These are phyloP conservation scores for Dissophora ornata DNA, from an alignment of 192 early-diverging fungal genomes.

Conservation along the genomic window DNA sequence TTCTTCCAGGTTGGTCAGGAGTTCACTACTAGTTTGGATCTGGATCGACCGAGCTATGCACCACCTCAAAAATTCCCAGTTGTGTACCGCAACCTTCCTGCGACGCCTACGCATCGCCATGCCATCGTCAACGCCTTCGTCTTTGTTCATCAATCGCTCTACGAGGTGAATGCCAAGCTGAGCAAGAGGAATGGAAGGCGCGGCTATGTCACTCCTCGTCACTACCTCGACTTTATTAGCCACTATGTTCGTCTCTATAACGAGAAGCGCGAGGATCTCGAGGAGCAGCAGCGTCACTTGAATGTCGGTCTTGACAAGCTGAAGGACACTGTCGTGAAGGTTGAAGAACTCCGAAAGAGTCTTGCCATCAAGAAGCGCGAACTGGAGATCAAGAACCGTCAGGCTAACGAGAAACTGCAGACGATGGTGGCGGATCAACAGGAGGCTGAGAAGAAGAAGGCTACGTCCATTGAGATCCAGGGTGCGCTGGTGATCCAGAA, in stretches of 20 bases:
- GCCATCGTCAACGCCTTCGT: conserved; percentile 93
- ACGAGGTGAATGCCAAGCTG: conserved; percentile 86
- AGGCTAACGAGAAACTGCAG: conserved; percentile 96
- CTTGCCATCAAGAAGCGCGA: conserved; percentile 88
- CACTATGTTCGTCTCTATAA: conserved; percentile 91
- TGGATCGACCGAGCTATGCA: conserved; percentile 77
- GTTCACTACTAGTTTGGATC: conserved; percentile 90
- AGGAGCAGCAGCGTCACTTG: conserved; percentile 98
- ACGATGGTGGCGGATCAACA: conserved; percentile 96
- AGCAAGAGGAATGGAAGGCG: conserved; percentile 82
- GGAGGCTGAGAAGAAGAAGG: conserved; percentile 91
- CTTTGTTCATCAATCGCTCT: conserved; percentile 90
- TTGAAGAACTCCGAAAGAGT: conserved; percentile 90
- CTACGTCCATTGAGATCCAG: conserved; percentile 82
- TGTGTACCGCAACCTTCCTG: conserved; percentile 75
- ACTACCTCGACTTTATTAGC: conserved; percentile 97
- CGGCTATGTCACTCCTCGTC: conserved; percentile 95
- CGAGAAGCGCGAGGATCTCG: conserved; percentile 93
- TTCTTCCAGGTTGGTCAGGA: conserved; percentile 99
- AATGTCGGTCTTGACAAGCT: conserved; percentile 98
- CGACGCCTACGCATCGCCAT: conserved; percentile 83
- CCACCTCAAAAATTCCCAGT: conserved; percentile 81
- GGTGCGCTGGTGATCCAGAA: conserved; percentile 79
- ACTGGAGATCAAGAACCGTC: conserved; percentile 85
- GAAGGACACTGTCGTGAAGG: conserved; percentile 92